Percentiles rank a stretch among this genome's conserved stretches.
Conservation (phyloP, 106 monocot species). For the Xerophyta viscosa region DNA sequence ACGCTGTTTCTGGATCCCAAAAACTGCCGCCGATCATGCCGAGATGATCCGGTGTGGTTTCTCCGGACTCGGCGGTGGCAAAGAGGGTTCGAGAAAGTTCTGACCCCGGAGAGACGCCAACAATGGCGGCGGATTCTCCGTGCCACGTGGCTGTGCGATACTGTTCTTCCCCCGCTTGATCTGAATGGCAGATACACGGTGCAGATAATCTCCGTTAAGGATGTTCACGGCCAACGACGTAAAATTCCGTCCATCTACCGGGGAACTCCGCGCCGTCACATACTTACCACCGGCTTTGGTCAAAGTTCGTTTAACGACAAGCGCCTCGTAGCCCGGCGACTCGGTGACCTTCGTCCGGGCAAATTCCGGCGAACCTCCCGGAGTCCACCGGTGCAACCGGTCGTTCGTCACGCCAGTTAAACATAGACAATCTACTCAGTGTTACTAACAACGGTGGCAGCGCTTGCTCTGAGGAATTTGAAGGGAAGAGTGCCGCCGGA, state of each 20-base stretch:
- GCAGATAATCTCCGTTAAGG: background rate
- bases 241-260: background rate
- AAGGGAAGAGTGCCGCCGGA: conserved; percentile 28
- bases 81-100: conserved; percentile 4
- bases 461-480: conserved; percentile 19
- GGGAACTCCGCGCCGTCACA: background rate
- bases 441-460: background rate
- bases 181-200: background rate
- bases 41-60: background rate
- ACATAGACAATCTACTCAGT: background rate
- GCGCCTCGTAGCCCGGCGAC: background rate
- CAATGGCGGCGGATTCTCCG: conserved; percentile 2
- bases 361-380: background rate
- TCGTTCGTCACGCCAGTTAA: background rate
- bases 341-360: background rate
- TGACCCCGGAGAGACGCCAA: conserved; percentile 8
- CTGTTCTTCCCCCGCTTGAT: conserved; percentile 8
- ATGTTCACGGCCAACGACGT: conserved; percentile 6
- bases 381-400: background rate
- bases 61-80: background rate
- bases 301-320: background rate
- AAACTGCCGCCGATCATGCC: background rate
- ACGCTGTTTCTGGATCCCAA: background rate
- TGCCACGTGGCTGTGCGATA: conserved; percentile 4
- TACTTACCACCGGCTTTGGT: background rate